Evolutionary conservation across 2,329 filamentous ascomycete genomes (phyloP), one percentile per base, ranked within the genome.

Genomic region (Tolypocladium nubicola): DNA sequence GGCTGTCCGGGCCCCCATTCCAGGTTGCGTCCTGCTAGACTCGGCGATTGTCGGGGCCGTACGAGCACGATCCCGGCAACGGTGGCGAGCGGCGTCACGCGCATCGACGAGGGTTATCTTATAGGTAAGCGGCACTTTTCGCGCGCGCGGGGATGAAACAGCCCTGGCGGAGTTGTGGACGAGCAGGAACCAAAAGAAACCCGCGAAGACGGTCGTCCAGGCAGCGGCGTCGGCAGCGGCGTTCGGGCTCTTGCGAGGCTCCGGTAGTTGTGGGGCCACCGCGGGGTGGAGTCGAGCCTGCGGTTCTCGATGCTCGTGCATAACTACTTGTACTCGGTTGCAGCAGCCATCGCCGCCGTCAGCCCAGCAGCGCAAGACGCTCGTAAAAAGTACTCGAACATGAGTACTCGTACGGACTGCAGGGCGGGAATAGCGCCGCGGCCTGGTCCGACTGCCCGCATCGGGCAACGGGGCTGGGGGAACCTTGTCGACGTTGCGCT

Each of bases 161-260:
- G 21, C 43, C 43, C 43, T 4, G 7, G 21, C 43, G 21, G n/a
- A 43, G 10, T 13, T 38, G 30, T 33, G 30, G 6, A 8, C 30
- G 30, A 1, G 30, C 30, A 33, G 30, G 2, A 23, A 4, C 21
- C 11, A 16, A 6, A 14, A 13, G 11, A 26, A 47, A 13, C 10
- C 23, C 19, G 43, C 43, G 43, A 30, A 30, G 9, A n/a, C 41
- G 41, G 41, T 13, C 21, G 41, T 8, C 23, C 10, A 9, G 3
- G 43, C 43, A 16, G 43, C 43, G 43, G 43, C 43, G 43, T 47
- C 23, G 5, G 43, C 11, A 14, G 13, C 66, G 67, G 67, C 63
- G 52, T 67, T 68, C 67, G 67, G 67, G 59, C 56, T 68, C 57
- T 65, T 65, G 59, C 37, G 59, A 62, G 56, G 58, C 60, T 63